phyloP scores from a whole-genome alignment of 257 asterid species.

The Ilex asprella region DNA sequence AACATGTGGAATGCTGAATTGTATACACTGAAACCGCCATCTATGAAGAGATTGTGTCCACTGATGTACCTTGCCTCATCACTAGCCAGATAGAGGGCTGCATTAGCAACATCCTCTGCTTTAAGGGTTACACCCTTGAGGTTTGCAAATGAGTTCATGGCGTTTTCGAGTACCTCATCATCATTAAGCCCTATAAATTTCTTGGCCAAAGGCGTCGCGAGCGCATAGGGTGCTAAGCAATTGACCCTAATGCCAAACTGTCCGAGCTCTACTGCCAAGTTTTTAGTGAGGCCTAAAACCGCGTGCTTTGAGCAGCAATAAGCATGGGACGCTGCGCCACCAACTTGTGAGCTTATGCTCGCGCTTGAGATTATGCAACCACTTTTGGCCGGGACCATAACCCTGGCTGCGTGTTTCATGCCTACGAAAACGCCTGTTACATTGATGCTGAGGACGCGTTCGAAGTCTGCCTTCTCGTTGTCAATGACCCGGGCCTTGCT shows the following conservation, averaged over 20 bases:
- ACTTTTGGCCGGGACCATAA: constrained; percentile 36
- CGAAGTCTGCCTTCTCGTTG: constrained; percentile 23
- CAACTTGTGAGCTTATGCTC: constrained; percentile 29
- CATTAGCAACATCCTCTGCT: constrained; percentile 41
- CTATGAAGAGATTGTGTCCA: constrained; percentile 49
- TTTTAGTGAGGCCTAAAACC: constrained; percentile 43
- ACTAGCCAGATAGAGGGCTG: constrained; percentile 48
- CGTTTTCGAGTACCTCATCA: constrained; percentile 22
- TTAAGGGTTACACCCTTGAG: constrained; percentile 33
- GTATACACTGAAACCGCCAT: constrained; percentile 41
- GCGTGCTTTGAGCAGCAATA: constrained; percentile 52
- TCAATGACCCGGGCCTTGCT: constrained; percentile 26
- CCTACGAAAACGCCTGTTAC: constrained; percentile 47
- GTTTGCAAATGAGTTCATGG: constrained; percentile 11
- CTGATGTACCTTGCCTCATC: constrained; percentile 50
- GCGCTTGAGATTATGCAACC: constrained; percentile 45
- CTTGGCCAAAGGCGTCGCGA: constrained; percentile 32
- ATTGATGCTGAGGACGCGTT: constrained; percentile 32
- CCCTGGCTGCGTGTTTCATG: constrained; percentile 51
- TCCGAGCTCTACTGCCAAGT: constrained; percentile 43
- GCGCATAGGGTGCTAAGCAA: constrained; percentile 40
- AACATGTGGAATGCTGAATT: constrained; percentile 23
- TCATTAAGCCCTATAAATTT: constrained; percentile 18
- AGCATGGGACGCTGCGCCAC: constrained; percentile 37
- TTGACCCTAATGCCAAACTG: constrained; percentile 47